These are phyloP conservation scores for Exserohilum turcica DNA, from an alignment of 2,329 filamentous ascomycete species.

Conservation along the genomic window DNA sequence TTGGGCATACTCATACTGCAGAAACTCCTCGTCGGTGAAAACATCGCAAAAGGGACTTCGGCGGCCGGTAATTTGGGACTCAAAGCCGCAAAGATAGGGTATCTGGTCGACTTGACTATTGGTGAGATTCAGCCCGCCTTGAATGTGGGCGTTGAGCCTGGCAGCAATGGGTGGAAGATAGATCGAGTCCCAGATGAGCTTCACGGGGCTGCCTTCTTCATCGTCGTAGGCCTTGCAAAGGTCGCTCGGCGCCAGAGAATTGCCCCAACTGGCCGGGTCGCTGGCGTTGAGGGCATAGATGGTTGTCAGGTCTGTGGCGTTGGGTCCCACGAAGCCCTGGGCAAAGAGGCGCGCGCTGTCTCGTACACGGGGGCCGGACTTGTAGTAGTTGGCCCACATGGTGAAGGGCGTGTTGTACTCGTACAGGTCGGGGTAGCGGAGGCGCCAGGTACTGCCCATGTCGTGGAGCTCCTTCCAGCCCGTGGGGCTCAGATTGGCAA, in stretches of 20 bases:
- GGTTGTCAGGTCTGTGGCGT: constrained; percentile 59
- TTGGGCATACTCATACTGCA: constrained; percentile 69
- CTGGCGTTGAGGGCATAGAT: constrained; percentile 64
- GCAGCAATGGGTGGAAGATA: constrained; percentile 61
- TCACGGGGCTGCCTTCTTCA: constrained; percentile 55
- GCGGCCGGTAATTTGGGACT: constrained; percentile 68
- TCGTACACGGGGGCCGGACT: constrained; percentile 58
- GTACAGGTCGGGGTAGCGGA: constrained; percentile 57
- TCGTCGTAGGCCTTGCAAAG: constrained; percentile 65
- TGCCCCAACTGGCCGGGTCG: constrained; percentile 61
- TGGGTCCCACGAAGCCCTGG: constrained; percentile 64
- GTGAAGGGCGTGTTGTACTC: constrained; percentile 57
- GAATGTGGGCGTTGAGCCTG: constrained; percentile 61
- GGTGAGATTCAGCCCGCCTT: constrained; percentile 61
- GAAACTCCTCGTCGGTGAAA: constrained; percentile 66
- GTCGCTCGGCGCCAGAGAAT: constrained; percentile 67
- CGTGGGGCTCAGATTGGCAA: constrained; percentile 64
- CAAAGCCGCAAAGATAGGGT: constrained; percentile 73
- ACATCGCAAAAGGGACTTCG: constrained; percentile 66
- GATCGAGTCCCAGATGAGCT: constrained; percentile 55
- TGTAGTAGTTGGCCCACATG: constrained; percentile 70
- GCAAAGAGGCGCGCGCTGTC: constrained; percentile 67
- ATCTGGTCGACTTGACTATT: constrained; percentile 62
- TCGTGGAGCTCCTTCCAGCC: constrained; percentile 67
- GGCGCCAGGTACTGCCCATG: constrained; percentile 58